Evolutionary conservation across 345 rosid genomes (phyloP), one percentile per base, ranked within the genome.

Genomic region (Pelargonium nanum): DNA sequence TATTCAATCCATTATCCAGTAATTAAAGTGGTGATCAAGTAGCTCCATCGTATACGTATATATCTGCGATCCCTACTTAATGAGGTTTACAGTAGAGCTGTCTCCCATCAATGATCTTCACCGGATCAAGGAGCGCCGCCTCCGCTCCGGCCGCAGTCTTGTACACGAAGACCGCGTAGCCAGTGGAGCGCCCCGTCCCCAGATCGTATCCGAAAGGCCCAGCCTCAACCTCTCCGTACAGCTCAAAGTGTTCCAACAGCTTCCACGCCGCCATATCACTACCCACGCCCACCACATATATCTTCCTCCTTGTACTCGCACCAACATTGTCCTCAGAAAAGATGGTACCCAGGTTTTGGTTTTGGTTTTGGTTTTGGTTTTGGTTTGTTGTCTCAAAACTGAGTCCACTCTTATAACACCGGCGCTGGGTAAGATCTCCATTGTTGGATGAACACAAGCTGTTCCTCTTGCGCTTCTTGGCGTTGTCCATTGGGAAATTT

Each of bases 151-250:
- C 80, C 57, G 65, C 78, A 2, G 65, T 75, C 72, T 73, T 75
- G 40, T 75, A 79, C 15, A 79, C 75, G 32, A 79, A 68, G 55
- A 79, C 67, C 12, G 80, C 78, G 60, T 72, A 79, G 12, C 83
- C 83, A 53, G 66, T 70, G 0, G 80, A 63, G 52, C 75, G 75
- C 54, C 80, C 83, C 0, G 78, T 65, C n/a, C 60, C 52, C 58
- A 67, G 73, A 68, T 79, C 80, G 66, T 75, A 75, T 70, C 83
- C 83, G 20, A 79, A 26, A 1, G 83, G 83, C 4, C 83, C 83
- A 51, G 73, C 80, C 65, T 79, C 83, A 52, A 79, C 66, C 64
- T 79, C 80, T 0, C 83, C 83, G 57, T 26, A 79, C 45, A 26
- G 22, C 28, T 50, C 30, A 55, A 79, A 79, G 26, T 63, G 68